These are phyloP conservation scores for Aspergillus fumigatus DNA, from an alignment of 2,329 filamentous ascomycete species.

Conservation along the genomic window DNA sequence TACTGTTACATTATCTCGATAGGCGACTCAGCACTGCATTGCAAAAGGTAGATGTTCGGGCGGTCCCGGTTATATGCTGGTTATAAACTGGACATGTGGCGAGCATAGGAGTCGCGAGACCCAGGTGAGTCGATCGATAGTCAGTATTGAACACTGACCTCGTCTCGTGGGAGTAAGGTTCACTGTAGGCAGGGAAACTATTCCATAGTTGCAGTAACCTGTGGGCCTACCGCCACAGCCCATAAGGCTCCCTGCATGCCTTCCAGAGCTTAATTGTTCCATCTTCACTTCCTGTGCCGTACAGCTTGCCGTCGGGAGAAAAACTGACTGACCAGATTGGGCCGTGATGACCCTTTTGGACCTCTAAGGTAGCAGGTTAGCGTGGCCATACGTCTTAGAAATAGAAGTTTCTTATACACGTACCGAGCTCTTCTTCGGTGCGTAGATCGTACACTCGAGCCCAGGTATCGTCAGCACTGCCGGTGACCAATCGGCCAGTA, in stretches of 20 bases:
- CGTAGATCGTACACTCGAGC: slow-evolving; percentile 92
- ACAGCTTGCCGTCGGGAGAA: slow-evolving; percentile 91
- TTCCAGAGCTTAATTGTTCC: slow-evolving; percentile 94
- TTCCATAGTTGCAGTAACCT: not conserved
- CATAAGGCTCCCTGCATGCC: slow-evolving; percentile 60
- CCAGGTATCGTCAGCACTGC: slow-evolving; percentile 90
- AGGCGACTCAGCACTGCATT: not conserved
- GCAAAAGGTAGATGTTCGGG: not conserved
- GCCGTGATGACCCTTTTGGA: slow-evolving; percentile 94
- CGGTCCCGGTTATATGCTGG: not conserved
- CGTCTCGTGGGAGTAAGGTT: not conserved
- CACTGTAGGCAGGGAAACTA: not conserved
- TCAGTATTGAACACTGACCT: not conserved
- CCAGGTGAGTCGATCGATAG: not conserved
- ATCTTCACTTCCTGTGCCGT: slow-evolving; percentile 94
- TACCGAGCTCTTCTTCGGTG: slow-evolving; percentile 71
- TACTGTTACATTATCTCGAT: not conserved
- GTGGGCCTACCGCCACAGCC: slow-evolving; percentile 54
- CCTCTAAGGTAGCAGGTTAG: slow-evolving; percentile 51
- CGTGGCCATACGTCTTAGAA: not conserved
- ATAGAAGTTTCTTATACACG: not conserved
- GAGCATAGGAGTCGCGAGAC: not conserved
- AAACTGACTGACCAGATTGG: slow-evolving; percentile 96
- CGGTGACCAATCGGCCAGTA: slow-evolving; percentile 79
- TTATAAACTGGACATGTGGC: not conserved